Evolutionary conservation across 208 protist species (phyloP).

Genomic region (Acanthamoeba culbertsoni): DNA sequence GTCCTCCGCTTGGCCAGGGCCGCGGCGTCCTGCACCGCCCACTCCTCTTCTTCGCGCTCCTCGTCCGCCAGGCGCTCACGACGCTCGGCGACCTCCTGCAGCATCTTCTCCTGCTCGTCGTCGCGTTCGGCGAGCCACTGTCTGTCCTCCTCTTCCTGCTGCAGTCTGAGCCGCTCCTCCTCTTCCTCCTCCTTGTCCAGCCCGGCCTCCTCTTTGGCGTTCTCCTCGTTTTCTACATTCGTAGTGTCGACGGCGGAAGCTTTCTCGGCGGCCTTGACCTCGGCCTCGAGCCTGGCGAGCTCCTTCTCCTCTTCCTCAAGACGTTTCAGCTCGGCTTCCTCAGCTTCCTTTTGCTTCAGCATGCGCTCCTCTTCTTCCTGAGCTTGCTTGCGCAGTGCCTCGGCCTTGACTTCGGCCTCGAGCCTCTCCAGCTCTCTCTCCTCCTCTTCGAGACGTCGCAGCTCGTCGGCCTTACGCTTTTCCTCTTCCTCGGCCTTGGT

Average conservation of each 20-base stretch:
- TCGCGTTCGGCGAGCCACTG: background rate
- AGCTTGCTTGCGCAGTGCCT: background rate
- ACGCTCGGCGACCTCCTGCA: background rate
- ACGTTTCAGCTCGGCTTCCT: background rate
- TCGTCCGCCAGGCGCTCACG: background rate
- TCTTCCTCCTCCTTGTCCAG: background rate
- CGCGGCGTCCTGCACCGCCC: background rate
- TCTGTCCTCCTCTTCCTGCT: background rate
- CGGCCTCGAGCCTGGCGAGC: background rate
- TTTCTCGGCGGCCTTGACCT: too few species aligned
- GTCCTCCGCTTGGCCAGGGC: background rate
- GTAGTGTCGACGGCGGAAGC: too few species aligned
- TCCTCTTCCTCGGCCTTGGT: background rate
- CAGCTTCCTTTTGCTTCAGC: background rate
- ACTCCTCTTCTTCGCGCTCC: background rate
- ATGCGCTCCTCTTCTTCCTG: background rate
- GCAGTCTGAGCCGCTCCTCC: background rate
- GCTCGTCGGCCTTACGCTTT: too few species aligned
- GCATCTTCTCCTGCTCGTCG: background rate
- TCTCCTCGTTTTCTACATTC: background rate
- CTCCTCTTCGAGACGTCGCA: background rate
- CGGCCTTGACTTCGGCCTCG: background rate
- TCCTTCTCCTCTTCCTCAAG: background rate
- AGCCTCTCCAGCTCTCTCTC: background rate
- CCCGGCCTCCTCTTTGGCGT: background rate